Evolutionary conservation across 257 asterid species (phyloP).

Genomic region (Dorcoceras hygrometricum): DNA sequence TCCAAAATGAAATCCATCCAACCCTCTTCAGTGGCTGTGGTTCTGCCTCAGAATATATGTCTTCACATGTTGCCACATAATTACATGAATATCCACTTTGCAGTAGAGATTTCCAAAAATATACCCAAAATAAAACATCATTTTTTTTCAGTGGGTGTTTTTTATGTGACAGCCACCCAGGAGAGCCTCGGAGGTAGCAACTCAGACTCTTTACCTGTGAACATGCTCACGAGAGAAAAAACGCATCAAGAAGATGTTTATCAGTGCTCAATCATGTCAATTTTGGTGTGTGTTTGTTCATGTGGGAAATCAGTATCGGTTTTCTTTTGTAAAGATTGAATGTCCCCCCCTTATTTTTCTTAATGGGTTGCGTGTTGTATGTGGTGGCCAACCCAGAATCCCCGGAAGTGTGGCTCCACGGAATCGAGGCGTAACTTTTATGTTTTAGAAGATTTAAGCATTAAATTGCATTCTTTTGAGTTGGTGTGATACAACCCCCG

Average conservation of each 20-base stretch:
- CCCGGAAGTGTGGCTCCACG: not conserved
- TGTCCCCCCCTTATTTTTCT: not conserved
- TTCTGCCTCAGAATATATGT: conserved; percentile 26
- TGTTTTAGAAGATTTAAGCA: not conserved
- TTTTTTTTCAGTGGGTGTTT: conserved; percentile 21
- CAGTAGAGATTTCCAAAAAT: not conserved
- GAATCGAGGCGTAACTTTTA: not conserved
- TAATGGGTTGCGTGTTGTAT: not conserved
- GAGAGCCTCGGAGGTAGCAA: conserved; percentile 21
- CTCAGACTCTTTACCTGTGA: conserved; percentile 8
- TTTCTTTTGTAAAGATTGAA: not conserved
- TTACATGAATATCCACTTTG: conserved; percentile 26
- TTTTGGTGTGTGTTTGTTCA: not conserved
- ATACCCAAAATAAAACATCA: not conserved
- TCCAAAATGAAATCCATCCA: conserved; percentile 34
- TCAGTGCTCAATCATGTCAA: not conserved
- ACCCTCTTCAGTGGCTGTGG: conserved; percentile 60
- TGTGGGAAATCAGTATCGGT: conserved; percentile 5
- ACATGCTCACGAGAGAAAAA: not conserved
- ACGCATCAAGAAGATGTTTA: not conserved
- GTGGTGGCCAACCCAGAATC: not conserved
- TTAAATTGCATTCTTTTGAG: not conserved
- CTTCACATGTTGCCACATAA: conserved; percentile 39
- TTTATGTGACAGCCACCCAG: conserved; percentile 15
- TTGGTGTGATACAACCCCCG: not conserved